A percentile compares a stretch with the other conserved stretches of the same genome.
These are phyloP conservation scores for Apiospora pterosperma DNA, from an alignment of 2,329 filamentous ascomycete genomes.

Conservation along the genomic window DNA sequence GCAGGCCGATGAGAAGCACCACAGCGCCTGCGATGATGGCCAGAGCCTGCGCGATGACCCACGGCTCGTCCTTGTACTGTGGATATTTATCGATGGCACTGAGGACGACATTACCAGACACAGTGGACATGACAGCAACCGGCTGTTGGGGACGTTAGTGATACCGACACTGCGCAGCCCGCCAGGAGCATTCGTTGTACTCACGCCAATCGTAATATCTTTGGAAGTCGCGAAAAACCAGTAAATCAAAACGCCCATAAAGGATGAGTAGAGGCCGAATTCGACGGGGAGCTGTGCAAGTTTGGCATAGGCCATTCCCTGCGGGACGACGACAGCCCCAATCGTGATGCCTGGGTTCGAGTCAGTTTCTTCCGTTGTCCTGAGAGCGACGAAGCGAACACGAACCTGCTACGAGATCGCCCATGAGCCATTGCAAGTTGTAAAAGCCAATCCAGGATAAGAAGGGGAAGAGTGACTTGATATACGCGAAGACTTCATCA, in stretches of 20 bases:
- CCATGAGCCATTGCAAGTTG: constrained; percentile 83
- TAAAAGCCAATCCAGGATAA: constrained; percentile 84
- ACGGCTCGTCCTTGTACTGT: constrained; percentile 42
- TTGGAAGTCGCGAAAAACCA: constrained; percentile 99
- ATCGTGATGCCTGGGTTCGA: constrained; percentile 44
- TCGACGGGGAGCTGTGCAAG: constrained; percentile 77
- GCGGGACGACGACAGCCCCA: constrained; percentile 77
- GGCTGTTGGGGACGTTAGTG: constrained; percentile 50
- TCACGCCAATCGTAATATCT: constrained; percentile 92
- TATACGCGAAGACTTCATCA: constrained; percentile 55
- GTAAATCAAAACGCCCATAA: constrained; percentile 92
- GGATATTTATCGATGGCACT: constrained; percentile 57
- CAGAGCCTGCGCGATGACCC: constrained; percentile 74
- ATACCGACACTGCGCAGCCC: neutral
- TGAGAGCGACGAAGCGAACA: constrained; percentile 10
- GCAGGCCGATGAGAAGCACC: constrained; percentile 73
- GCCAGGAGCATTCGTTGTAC: constrained; percentile 28
- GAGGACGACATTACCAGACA: constrained; percentile 78
- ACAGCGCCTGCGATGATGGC: constrained; percentile 76
- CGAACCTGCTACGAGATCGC: constrained; percentile 84
- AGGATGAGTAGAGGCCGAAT: constrained; percentile 90
- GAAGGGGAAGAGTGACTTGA: constrained; percentile 79
- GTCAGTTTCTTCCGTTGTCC: constrained; percentile 14
- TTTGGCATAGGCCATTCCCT: constrained; percentile 92
- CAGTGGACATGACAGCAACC: constrained; percentile 90